Evolutionary conservation across 2,329 filamentous ascomycete species (phyloP).

Genomic region (Aplosporella prunicola): DNA sequence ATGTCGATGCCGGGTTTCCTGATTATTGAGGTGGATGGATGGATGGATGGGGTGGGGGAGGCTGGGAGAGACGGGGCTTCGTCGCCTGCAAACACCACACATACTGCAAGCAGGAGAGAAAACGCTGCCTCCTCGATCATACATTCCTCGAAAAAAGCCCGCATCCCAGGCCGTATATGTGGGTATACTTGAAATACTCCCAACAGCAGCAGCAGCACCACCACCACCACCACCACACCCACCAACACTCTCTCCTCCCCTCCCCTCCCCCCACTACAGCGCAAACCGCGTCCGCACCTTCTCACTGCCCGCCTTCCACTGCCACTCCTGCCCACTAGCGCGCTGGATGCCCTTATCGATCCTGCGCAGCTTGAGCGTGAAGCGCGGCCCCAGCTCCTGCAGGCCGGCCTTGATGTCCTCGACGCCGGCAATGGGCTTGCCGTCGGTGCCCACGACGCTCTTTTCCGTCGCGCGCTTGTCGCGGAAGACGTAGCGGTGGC

Average conservation of each 20-base stretch:
- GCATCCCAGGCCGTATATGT: too few relatives aligned
- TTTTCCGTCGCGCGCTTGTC: constrained; percentile 84
- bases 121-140: too few relatives aligned
- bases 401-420: constrained; percentile 78
- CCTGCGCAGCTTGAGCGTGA: constrained; percentile 80
- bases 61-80: too few relatives aligned
- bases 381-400: constrained; percentile 77
- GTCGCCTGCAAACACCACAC: too few relatives aligned
- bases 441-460: constrained; percentile 69
- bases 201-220: too few relatives aligned
- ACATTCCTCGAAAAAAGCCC: too few relatives aligned
- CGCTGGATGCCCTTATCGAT: constrained; percentile 81
- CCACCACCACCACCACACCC: too few relatives aligned
- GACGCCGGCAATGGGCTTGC: constrained; percentile 72
- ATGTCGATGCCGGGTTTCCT: constrained; percentile 52
- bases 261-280: too few relatives aligned
- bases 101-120: too few relatives aligned
- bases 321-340: constrained; percentile 75
- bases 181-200: too few relatives aligned
- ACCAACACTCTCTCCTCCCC: too few relatives aligned
- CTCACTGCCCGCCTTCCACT: constrained; percentile 95
- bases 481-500: constrained; percentile 86
- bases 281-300: constrained; percentile 91
- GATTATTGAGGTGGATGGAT: constrained; percentile 39
- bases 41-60: too few relatives aligned